Evolutionary conservation across 495 filamentous ascomycete species (phyloP).

Genomic region (Hypoxylon crocopeplum): DNA sequence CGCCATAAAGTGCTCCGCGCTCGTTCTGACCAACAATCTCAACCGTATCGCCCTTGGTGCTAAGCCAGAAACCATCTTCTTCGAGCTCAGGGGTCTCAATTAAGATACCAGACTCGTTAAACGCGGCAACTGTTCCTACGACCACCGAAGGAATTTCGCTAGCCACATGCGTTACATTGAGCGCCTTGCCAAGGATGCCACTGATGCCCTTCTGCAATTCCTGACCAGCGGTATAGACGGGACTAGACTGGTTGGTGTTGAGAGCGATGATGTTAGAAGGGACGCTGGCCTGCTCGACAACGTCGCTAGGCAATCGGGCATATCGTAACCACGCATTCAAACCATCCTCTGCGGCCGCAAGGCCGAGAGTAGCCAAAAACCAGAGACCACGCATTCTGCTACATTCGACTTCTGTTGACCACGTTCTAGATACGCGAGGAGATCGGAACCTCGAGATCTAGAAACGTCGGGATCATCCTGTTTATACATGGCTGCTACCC

Average conservation of each 20-base stretch:
- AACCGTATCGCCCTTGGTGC: conserved; percentile 50
- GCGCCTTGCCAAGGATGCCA: conserved; percentile 57
- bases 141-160: conserved; percentile 50
- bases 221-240: conserved; percentile 63
- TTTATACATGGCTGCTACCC: conserved; percentile 33
- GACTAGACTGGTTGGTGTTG: conserved; percentile 58
- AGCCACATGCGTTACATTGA: conserved; percentile 43
- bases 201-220: conserved; percentile 66
- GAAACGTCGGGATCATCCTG: conserved; percentile 9
- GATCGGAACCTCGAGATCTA: background rate
- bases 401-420: background rate
- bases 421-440: conserved; percentile 1
- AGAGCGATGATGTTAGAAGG: conserved; percentile 62
- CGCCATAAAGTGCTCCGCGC: conserved; percentile 71
- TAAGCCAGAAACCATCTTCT: conserved; percentile 71
- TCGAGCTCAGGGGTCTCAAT: conserved; percentile 52
- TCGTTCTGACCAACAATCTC: conserved; percentile 72
- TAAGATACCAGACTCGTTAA: conserved; percentile 48
- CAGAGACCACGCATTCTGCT: conserved; percentile 43
- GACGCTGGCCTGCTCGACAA: conserved; percentile 43
- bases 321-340: conserved; percentile 71
- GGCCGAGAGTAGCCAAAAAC: conserved; percentile 40
- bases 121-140: conserved; percentile 64
- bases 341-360: conserved; percentile 62
- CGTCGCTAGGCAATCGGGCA: conserved; percentile 56